A percentile compares a stretch with the other conserved stretches of the same genome.
Conservation (phyloP, 495 filamentous ascomycete genomes). For the Antarctomyces pellizariae region DNA sequence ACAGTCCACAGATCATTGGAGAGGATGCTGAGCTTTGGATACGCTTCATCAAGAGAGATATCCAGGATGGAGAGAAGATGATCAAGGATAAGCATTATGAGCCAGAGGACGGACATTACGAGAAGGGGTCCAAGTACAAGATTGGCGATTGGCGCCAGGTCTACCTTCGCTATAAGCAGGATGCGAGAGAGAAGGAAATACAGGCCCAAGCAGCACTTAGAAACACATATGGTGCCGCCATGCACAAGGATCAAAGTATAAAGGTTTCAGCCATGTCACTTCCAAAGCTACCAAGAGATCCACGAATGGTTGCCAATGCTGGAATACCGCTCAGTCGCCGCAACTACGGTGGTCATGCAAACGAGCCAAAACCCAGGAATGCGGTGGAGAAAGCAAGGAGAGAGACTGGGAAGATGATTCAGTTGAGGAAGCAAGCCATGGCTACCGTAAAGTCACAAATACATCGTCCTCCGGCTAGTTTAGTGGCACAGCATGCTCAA, state of each 20-base stretch:
- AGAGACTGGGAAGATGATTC: slow-evolving; percentile 13
- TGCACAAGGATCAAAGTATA: slow-evolving; percentile 24
- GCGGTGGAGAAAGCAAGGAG: slow-evolving; percentile 7
- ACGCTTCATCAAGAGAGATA: slow-evolving; percentile 42
- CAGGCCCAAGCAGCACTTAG: slow-evolving; percentile 17
- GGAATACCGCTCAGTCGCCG: slow-evolving; percentile 8
- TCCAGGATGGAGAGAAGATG: slow-evolving; percentile 31
- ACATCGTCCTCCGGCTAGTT: too few species aligned
- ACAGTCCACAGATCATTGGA: slow-evolving; percentile 38
- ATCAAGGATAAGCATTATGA: slow-evolving; percentile 24
- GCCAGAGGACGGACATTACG: slow-evolving; percentile 30
- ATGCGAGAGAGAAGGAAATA: slow-evolving; percentile 21
- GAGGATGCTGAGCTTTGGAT: slow-evolving; percentile 41
- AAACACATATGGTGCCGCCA: slow-evolving; percentile 21
- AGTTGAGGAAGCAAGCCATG: slow-evolving; percentile 5
- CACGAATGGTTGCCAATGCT: slow-evolving; percentile 13
- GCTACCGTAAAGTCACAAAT: too few species aligned
- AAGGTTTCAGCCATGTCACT: slow-evolving; percentile 20
- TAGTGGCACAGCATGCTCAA: slow-evolving; percentile 7
- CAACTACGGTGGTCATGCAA: too few species aligned
- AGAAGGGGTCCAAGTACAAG: too few species aligned
- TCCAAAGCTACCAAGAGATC: slow-evolving; percentile 11
- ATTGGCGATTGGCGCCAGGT: slow-evolving; percentile 40
- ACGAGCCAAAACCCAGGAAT: too few species aligned
- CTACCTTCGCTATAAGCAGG: slow-evolving; percentile 24